These are phyloP conservation scores for Solanum tacnaense DNA, from an alignment of 257 asterid species.

Conservation along the genomic window DNA sequence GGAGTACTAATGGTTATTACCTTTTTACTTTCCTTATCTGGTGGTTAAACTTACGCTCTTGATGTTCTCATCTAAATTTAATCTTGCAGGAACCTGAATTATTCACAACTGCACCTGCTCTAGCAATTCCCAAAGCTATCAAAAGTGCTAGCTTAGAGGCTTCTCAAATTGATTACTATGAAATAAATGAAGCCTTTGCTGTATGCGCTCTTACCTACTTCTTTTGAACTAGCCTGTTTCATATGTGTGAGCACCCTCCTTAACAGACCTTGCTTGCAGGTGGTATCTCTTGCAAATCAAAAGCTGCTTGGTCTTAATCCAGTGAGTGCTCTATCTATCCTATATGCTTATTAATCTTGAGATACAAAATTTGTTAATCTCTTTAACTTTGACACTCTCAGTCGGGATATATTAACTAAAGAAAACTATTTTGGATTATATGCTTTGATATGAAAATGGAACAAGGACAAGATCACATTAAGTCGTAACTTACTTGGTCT, in stretches of 20 bases:
- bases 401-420: background rate
- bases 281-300: slow-evolving; percentile 96
- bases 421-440: background rate
- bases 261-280: slow-evolving; percentile 36
- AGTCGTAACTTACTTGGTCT: background rate
- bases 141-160: slow-evolving; percentile 75
- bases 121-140: slow-evolving; percentile 93
- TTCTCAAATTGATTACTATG: slow-evolving; percentile 80
- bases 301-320: slow-evolving; percentile 63
- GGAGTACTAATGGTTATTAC: background rate
- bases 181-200: slow-evolving; percentile 95
- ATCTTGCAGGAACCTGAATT: slow-evolving; percentile 82
- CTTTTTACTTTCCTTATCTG: background rate
- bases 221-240: background rate
- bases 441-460: background rate
- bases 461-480: background rate
- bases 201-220: slow-evolving; percentile 27
- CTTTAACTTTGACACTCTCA: background rate
- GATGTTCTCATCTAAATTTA: background rate
- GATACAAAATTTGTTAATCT: background rate
- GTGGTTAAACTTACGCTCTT: background rate
- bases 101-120: slow-evolving; percentile 90
- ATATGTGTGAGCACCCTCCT: background rate
- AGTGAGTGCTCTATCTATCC: slow-evolving; percentile 33
- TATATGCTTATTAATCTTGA: background rate